These are phyloP conservation scores for Dendrobium officinale DNA, from an alignment of 106 monocot species.

Conservation along the genomic window DNA sequence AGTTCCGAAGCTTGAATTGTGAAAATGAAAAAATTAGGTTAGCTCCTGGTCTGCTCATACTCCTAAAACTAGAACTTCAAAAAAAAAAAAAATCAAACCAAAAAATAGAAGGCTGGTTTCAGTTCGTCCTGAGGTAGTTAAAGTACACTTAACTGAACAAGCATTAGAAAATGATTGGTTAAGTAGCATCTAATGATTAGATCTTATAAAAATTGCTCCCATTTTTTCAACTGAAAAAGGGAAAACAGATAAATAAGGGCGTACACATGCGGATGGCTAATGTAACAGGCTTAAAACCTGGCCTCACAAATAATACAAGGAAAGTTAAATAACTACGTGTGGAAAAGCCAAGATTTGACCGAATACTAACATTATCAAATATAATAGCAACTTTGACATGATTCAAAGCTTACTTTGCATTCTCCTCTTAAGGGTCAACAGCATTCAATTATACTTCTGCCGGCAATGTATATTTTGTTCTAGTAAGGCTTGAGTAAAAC, in stretches of 20 bases:
- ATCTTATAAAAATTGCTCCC: not conserved
- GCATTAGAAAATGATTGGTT: not conserved
- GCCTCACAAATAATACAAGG: not conserved
- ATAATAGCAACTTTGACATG: conserved; percentile 3
- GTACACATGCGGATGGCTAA: not conserved
- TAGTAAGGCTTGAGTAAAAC: not conserved
- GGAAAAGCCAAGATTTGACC: not conserved
- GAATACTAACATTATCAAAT: not conserved
- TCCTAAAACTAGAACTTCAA: no score
- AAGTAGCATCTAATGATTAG: not conserved
- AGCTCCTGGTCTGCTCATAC: no score
- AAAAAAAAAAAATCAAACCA: no score
- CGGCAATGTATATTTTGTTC: not conserved
- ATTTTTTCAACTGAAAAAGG: not conserved
- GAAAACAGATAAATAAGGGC: not conserved
- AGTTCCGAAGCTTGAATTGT: no score
- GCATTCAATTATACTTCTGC: not conserved
- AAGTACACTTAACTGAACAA: not conserved
- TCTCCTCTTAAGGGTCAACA: not conserved
- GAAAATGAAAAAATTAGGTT: no score
- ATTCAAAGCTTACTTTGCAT: not conserved
- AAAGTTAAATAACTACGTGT: not conserved
- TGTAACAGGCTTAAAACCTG: not conserved
- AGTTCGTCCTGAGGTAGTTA: no score
- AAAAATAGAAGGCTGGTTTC: no score